These are phyloP conservation scores for Fusarium sp. DNA, from an alignment of 2,329 filamentous ascomycete species.

Conservation along the genomic window DNA sequence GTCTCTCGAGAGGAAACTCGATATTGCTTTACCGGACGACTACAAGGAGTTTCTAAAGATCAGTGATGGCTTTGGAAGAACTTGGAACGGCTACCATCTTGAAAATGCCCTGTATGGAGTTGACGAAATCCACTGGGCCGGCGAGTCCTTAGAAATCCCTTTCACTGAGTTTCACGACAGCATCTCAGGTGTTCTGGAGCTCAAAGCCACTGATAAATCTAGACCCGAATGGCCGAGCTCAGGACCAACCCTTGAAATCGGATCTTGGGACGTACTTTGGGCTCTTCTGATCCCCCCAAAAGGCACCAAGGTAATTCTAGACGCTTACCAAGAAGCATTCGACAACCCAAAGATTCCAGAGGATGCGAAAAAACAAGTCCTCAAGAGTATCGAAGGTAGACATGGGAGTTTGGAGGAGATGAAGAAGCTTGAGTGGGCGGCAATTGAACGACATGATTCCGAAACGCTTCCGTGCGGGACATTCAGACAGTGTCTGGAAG, in stretches of 20 bases:
- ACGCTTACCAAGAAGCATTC: constrained; percentile 25
- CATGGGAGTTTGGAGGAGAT: constrained; percentile 36
- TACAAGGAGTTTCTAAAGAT: constrained; percentile 39
- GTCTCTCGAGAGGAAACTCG: constrained; percentile 23
- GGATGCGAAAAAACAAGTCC: constrained; percentile 3
- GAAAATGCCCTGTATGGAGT: constrained; percentile 16
- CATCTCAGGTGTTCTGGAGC: constrained; percentile 6
- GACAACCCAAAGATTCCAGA: constrained; percentile 2
- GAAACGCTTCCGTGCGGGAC: constrained; percentile 9
- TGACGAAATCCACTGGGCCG: constrained; percentile 27
- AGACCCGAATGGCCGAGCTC: constrained; percentile 26
- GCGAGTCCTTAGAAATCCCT: neutral
- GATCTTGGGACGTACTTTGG: constrained; percentile 9
- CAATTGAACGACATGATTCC: constrained; percentile 9
- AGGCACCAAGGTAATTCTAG: constrained; percentile 4
- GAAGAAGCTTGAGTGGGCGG: constrained; percentile 26
- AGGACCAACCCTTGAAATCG: constrained; percentile 16
- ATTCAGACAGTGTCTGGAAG: constrained; percentile 22
- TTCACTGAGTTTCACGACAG: constrained; percentile 17
- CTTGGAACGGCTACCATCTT: constrained; percentile 36
- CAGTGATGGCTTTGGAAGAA: constrained; percentile 34
- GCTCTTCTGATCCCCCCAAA: constrained; percentile 20
- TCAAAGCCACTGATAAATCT: neutral
- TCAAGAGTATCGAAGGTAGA: constrained; percentile 17
- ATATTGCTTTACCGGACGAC: constrained; percentile 15